These are phyloP conservation scores for Yarrowia galli DNA, from an alignment of 1,139 yeast genomes.

Conservation along the genomic window DNA sequence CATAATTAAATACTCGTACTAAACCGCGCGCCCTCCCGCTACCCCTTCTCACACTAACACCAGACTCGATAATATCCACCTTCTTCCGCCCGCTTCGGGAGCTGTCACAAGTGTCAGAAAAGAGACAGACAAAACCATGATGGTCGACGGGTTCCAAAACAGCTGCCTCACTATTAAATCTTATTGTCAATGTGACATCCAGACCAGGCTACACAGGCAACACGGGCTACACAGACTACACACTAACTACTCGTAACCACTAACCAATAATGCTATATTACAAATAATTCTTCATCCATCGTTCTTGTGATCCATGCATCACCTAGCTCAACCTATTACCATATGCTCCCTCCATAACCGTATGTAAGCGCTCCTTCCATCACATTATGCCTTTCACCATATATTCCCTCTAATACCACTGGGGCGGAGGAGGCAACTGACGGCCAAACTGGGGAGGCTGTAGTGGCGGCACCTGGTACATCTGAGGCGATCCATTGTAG, in stretches of 20 bases:
- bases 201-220: neutral
- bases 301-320: no score
- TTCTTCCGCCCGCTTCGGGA: neutral
- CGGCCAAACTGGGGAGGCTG: constrained; percentile 29
- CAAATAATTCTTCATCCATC: neutral
- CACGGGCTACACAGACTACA: no score
- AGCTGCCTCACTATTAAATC: neutral
- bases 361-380: no score
- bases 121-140: no score
- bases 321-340: no score
- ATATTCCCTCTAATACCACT: constrained; percentile 6
- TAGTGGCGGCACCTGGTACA: constrained; percentile 31
- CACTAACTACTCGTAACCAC: neutral
- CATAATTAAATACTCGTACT: no score
- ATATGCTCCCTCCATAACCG: no score
- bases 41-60: no score
- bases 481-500: constrained; percentile 26
- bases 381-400: neutral
- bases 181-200: neutral
- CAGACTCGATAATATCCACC: no score
- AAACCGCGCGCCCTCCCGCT: no score
- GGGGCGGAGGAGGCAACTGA: constrained; percentile 32
- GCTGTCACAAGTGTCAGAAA: neutral
- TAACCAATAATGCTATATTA: constrained; percentile 18
- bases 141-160: no score